Evolutionary conservation across 768 basidiomycete species (phyloP).

Genomic region (Ramaria sp.): DNA sequence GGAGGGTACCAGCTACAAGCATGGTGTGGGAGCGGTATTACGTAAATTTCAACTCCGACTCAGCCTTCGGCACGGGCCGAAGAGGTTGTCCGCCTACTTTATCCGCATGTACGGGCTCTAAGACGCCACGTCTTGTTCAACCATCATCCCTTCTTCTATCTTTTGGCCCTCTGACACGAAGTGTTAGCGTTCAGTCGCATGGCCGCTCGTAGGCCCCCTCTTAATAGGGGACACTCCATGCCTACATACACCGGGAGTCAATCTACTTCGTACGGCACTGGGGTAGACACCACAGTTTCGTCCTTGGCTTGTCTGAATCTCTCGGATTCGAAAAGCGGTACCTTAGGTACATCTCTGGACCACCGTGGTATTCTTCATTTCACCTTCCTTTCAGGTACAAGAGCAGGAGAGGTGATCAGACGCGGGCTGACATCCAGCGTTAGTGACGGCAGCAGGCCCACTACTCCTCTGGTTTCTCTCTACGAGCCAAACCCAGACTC

Average conservation of each 20-base stretch:
- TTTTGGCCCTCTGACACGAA: not conserved
- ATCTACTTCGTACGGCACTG: not conserved
- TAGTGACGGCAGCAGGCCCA: not conserved
- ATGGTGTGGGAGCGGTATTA: not conserved
- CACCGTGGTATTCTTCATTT: not conserved
- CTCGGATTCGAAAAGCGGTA: not conserved
- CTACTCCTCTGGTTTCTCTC: not conserved
- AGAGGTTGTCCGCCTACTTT: not conserved
- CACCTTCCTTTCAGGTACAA: not conserved
- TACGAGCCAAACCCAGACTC: not conserved
- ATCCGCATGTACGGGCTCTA: not conserved
- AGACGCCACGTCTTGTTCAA: not conserved
- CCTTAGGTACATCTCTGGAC: not conserved
- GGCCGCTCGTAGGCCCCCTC: constrained; percentile 4
- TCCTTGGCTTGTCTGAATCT: constrained; percentile 8
- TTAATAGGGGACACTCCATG: constrained; percentile 3
- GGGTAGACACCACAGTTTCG: constrained; percentile 1
- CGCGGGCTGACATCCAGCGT: not conserved
- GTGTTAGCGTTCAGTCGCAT: not conserved
- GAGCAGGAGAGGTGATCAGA: not conserved
- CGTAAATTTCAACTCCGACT: not conserved
- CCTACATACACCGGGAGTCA: constrained; percentile 4
- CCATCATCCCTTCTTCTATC: not conserved
- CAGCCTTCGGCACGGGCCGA: not conserved
- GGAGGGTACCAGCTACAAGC: no score